Evolutionary conservation across 2,329 filamentous ascomycete species (phyloP), one percentile per base, ranked within the genome.

Genomic region (Simplicillium aogashimaense): DNA sequence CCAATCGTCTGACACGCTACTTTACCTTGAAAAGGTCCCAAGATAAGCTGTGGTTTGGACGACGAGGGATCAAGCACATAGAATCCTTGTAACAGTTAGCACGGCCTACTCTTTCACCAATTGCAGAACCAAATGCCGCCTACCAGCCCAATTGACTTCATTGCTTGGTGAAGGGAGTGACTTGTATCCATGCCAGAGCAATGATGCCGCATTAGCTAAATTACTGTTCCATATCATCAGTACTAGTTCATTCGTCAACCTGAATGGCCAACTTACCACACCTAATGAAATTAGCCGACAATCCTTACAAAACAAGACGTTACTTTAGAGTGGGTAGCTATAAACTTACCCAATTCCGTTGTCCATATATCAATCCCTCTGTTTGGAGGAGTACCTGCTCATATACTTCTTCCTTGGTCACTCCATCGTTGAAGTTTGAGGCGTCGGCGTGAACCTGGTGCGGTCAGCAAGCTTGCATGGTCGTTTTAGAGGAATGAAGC

Each of bases 1-100:
- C 67, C 62, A 51, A 92, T 90, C 13, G 72, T 81, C 58, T 92
- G 85, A 55, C 86, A 92, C 8, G 86, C 86, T 3, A 81, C 76
- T 53, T 87, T 84, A 47, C 85, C 85, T 49, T 87, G 81, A 59
- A 90, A 90, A 1, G 85, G 85, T 0, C 83, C 85, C 1, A 90
- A 75, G 48, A 89, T 82, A 35, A 90, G 72, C 51, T 78, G 76
- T 8, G 59, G 54, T 7, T 58, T 49, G 35, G 59, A 43, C 8
- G 56, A 53, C 29, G 58, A 54, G 5, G 68, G 64, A 54, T 86
- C 77, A 34, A 81, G 61, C 12, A 81, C 76, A 64, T 88, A 88
- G 66, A 88, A 90, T 17, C 85, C 83, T 79, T 45, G 16, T 18
- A 16, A 14, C 13, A 16, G 31, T 33, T 12, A 33, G 13, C 17